Base-by-base conservation (phyloP, 2,329 filamentous ascomycete species). In the Penicillium brasilianum region DNA sequence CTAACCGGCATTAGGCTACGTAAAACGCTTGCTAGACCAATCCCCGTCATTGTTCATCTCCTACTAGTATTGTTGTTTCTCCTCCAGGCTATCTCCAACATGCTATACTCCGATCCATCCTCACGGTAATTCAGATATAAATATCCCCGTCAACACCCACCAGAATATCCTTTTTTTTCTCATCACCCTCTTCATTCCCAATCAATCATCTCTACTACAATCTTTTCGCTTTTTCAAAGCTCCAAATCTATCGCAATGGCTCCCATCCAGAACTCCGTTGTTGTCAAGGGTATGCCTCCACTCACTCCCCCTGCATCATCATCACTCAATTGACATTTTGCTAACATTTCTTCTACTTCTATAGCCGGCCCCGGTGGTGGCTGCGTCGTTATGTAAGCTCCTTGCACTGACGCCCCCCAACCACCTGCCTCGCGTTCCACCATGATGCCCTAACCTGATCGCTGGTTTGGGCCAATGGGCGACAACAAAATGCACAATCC, bases 331-430 rank as follows among this genome's bases (percentile, higher is more conserved):
- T 53, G 18, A 57, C 16, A 37, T 48, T 25, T 16, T 32, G 25
- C 50, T 58, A 49, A 58, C 41, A 49, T 16, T 20, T 16, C 4
- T 4, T 54, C 25, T 30, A 30, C 50, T 30, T 43, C 49, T 53
- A n/a, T 18, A 58, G 67, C 68, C 50, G 66, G 67, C 54, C 71
- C 72, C 58, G 70, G 70, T 34, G 69, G 69, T 57, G 72, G 72
- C 60, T 74, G 72, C 63, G 65, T 72, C 39, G 62, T 74, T 55
- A 74, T 74, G 72, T 58, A 58, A 58, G 34, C 25, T 48, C 39
- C 50, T 54, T 54, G 54, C 57, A 54, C 71, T 70, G 66, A 50
- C 49, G 50, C 50, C 25, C 36, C 32, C 30, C 18, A 52, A 54
- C 30, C 50, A 30, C 30, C 41, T 53, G 10, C 57, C 41, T 41